Conservation (phyloP, 208 protist species). For the Histomonas meleagridis region DNA sequence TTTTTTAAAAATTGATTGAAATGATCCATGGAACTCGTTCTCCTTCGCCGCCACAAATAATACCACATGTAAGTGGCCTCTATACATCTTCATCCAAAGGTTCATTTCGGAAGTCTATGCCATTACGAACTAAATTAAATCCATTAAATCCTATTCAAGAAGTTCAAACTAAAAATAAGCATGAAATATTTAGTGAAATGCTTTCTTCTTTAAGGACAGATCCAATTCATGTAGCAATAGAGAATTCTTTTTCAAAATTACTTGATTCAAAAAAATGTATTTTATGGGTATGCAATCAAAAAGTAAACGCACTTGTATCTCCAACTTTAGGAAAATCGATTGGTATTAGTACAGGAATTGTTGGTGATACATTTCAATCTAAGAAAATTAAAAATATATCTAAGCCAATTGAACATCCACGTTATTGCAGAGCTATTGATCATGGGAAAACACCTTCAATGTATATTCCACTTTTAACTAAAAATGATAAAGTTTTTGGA, state of each 20-base stretch:
- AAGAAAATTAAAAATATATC: neutral
- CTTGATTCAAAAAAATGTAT: neutral
- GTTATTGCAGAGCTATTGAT: neutral
- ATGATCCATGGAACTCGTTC: too few species aligned
- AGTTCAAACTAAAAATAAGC: too few species aligned
- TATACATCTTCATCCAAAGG: too few species aligned
- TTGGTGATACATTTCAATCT: neutral
- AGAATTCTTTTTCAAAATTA: too few species aligned
- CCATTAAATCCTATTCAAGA: too few species aligned
- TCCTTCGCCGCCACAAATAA: too few species aligned
- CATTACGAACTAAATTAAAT: too few species aligned
- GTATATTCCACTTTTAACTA: neutral
- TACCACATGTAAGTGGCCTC: too few species aligned
- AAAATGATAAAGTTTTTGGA: neutral
- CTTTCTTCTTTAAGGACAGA: neutral
- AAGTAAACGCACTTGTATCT: neutral
- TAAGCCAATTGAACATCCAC: neutral
- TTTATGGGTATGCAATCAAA: neutral
- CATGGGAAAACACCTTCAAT: neutral
- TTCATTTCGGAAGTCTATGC: too few species aligned
- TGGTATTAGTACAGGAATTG: neutral
- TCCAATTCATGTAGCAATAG: too few species aligned
- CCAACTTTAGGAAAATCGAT: neutral
- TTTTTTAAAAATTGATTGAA: too few species aligned
- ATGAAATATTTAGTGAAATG: neutral